Conservation (phyloP, 2,329 filamentous ascomycete species). For the Neonectria ditissima region DNA sequence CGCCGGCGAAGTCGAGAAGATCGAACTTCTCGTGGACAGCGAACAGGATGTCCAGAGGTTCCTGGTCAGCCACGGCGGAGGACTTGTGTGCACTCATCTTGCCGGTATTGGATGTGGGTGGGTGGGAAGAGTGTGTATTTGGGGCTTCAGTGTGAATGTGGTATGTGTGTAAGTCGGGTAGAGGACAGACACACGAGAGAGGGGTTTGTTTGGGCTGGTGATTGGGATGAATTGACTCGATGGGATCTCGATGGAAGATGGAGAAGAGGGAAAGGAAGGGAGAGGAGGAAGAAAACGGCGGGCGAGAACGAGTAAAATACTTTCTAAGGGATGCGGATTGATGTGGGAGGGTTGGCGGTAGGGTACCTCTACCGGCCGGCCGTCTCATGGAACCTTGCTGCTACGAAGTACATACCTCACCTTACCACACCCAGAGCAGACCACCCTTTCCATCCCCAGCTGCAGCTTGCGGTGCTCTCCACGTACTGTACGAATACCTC, state of each 20-base stretch:
- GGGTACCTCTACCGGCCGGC: slow-evolving; percentile 18
- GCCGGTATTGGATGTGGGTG: slow-evolving; percentile 47
- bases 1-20: slow-evolving; percentile 68
- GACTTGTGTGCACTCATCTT: slow-evolving; percentile 70
- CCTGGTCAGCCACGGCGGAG: slow-evolving; percentile 67
- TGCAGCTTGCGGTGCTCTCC: background rate
- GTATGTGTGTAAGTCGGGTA: slow-evolving; percentile 25
- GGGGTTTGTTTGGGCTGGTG: slow-evolving; percentile 25
- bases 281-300: slow-evolving; percentile 37
- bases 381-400: slow-evolving; percentile 8
- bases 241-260: slow-evolving; percentile 38
- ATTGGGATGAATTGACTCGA: slow-evolving; percentile 37
- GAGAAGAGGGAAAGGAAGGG: slow-evolving; percentile 40
- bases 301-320: slow-evolving; percentile 38
- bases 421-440: background rate
- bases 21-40: slow-evolving; percentile 71
- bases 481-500: background rate
- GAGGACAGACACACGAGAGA: slow-evolving; percentile 29
- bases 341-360: slow-evolving; percentile 13
- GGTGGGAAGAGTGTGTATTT: slow-evolving; percentile 41
- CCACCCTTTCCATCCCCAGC: background rate
- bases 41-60: slow-evolving; percentile 71
- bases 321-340: slow-evolving; percentile 27
- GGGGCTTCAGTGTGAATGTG: slow-evolving; percentile 27
- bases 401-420: too few relatives aligned